Evolutionary conservation across 805 yeast genomes (phyloP).

Genomic region (Candida mattraensis): DNA sequence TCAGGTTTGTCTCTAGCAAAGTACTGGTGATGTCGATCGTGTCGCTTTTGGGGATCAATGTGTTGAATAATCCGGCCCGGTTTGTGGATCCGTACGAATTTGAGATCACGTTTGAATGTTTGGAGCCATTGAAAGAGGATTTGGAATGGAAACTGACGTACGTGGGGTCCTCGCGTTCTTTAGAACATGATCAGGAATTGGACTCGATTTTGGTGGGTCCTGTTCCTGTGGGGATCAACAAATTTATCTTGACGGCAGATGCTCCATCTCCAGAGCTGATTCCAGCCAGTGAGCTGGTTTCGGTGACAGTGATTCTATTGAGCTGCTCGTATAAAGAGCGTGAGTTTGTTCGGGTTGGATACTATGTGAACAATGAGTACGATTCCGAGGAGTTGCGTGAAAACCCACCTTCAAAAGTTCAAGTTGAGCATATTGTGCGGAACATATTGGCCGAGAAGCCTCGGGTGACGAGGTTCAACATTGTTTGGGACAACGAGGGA

Average conservation of each 20-base stretch:
- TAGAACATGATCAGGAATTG: conserved; percentile 95
- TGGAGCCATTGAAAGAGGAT: conserved; percentile 89
- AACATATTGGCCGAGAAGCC: conserved; percentile 97
- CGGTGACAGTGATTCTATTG: conserved; percentile 89
- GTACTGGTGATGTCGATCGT: conserved; percentile 99
- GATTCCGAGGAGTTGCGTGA: conserved; percentile 91
- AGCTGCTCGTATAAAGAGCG: conserved; percentile 92
- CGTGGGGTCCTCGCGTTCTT: conserved; percentile 91
- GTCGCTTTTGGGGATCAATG: conserved; percentile 86
- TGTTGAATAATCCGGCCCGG: conserved; percentile 90
- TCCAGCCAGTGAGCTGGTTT: conserved; percentile 93
- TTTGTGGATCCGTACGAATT: conserved; percentile 93
- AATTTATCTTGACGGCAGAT: conserved; percentile 89
- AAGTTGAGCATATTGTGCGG: conserved; percentile 89
- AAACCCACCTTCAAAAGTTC: conserved; percentile 91
- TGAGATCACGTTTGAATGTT: conserved; percentile 95
- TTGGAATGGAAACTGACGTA: conserved; percentile 97
- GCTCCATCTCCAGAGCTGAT: conserved; percentile 96
- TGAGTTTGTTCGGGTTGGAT: conserved; percentile 96
- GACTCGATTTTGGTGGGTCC: conserved; percentile 98
- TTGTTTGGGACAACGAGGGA: conserved; percentile 83
- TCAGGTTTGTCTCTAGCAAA: too few relatives aligned
- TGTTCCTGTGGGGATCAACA: conserved; percentile 95
- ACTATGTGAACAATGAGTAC: conserved; percentile 96
- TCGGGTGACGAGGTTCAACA: conserved; percentile 92